Percentiles rank a stretch among this genome's conserved stretches.
phyloP scores from a whole-genome alignment of 2,329 filamentous ascomycete species.

The Aaosphaeria arxii region DNA sequence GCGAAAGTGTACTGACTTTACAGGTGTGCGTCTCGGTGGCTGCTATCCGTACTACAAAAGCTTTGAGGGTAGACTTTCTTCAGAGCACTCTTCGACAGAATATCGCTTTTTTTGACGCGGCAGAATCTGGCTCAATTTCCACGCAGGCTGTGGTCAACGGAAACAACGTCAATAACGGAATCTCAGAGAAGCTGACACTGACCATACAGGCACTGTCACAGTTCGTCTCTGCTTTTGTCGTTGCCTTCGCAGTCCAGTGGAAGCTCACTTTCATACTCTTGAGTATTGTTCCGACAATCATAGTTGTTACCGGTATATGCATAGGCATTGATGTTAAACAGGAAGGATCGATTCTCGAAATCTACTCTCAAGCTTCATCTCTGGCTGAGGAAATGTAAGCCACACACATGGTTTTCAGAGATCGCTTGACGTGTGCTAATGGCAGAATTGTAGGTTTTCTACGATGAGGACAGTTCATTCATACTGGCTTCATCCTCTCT shows the following conservation, averaged over 20 bases:
- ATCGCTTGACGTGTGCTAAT: too few species aligned
- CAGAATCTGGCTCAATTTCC: conserved; percentile 89
- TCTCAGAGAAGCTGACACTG: conserved; percentile 49
- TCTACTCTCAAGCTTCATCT: conserved; percentile 45
- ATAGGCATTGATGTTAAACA: conserved; percentile 35
- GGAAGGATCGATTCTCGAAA: conserved; percentile 35
- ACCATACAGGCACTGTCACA: conserved; percentile 40
- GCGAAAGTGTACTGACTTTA: not conserved
- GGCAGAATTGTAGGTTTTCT: conserved; percentile 24
- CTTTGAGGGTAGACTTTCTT: conserved; percentile 60
- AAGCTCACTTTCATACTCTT: conserved; percentile 79
- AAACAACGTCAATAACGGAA: conserved; percentile 88
- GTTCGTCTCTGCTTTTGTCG: conserved; percentile 82
- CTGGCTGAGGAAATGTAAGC: conserved; percentile 48
- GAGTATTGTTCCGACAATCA: conserved; percentile 47
- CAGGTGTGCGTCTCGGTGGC: conserved; percentile 45
- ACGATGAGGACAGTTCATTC: conserved; percentile 48
- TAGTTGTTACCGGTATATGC: conserved; percentile 24
- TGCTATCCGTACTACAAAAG: conserved; percentile 51
- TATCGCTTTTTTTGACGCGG: conserved; percentile 62
- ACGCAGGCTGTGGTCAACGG: conserved; percentile 93
- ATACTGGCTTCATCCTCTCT: conserved; percentile 46
- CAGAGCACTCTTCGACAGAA: conserved; percentile 55
- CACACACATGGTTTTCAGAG: too few species aligned
- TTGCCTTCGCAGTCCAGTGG: conserved; percentile 89